Percentiles rank a stretch among this genome's conserved stretches.
phyloP scores from a whole-genome alignment of 2,329 filamentous ascomycete genomes.

The Emergomyces pasteurianus region DNA sequence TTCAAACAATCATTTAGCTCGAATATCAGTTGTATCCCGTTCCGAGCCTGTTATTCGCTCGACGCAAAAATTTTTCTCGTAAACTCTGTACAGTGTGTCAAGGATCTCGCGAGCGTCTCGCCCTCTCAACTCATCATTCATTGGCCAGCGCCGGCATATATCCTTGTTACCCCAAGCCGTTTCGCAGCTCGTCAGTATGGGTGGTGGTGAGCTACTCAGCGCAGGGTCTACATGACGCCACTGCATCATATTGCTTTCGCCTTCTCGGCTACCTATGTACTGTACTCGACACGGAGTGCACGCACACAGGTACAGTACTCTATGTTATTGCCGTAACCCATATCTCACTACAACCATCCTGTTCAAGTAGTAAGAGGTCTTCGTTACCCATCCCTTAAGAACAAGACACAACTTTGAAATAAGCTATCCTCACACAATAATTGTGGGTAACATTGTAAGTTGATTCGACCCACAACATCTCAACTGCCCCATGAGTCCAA shows the following conservation, averaged over 20 bases:
- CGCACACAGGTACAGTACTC: too few relatives aligned
- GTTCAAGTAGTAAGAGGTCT: too few relatives aligned
- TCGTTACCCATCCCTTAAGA: too few relatives aligned
- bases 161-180: background rate
- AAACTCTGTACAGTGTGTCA: background rate
- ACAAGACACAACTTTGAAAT: background rate
- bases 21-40: background rate
- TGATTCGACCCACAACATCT: background rate
- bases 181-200: background rate
- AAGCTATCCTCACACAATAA: background rate
- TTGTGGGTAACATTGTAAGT: background rate
- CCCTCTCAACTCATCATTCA: background rate
- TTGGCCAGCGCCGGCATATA: background rate
- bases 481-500: background rate
- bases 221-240: background rate
- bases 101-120: background rate
- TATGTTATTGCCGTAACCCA: background rate
- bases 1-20: too few relatives aligned
- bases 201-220: too few relatives aligned
- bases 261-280: background rate
- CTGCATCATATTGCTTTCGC: background rate
- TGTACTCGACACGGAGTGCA: background rate
- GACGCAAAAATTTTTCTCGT: background rate
- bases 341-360: too few relatives aligned
- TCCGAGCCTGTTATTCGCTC: background rate